These are phyloP conservation scores for barley (Hordeum vulgare) DNA, from an alignment of 176 grass and related monocot species.

Conservation along the genomic window DNA sequence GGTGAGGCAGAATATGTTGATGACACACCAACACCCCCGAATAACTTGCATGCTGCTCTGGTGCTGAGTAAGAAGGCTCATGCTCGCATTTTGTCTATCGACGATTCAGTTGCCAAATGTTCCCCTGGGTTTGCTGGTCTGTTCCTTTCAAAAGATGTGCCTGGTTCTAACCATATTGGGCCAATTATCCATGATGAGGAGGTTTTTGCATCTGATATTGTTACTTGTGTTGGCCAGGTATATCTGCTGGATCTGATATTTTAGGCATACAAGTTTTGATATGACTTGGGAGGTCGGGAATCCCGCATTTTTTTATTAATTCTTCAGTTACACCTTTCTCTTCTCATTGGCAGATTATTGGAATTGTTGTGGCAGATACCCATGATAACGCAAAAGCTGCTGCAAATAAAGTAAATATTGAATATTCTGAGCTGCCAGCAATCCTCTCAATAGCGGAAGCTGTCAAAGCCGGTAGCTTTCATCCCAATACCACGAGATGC, in stretches of 20 bases:
- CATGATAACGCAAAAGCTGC: conserved; percentile 91
- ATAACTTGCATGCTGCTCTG: conserved; percentile 83
- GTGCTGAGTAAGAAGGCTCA: conserved; percentile 89
- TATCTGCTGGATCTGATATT: conserved; percentile 29
- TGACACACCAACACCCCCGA: conserved; percentile 57
- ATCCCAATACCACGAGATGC: conserved; percentile 69
- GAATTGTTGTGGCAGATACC: conserved; percentile 93
- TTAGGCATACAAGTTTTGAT: conserved; percentile 19
- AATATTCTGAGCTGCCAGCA: conserved; percentile 77
- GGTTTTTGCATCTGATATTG: conserved; percentile 78
- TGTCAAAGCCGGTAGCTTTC: conserved; percentile 59
- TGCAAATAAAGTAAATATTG: conserved; percentile 65
- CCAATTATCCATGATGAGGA: conserved; percentile 73
- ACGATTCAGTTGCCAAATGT: conserved; percentile 74
- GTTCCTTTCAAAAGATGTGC: conserved; percentile 75
- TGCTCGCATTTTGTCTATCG: conserved; percentile 73
- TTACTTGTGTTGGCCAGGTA: conserved; percentile 99
- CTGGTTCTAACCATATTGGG: conserved; percentile 67
- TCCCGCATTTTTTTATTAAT: not conserved
- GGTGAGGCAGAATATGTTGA: conserved; percentile 91
- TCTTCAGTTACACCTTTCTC: conserved; percentile 4
- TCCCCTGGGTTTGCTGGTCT: conserved; percentile 77
- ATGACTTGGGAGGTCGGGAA: not conserved
- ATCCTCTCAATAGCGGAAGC: conserved; percentile 88
- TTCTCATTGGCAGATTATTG: conserved; percentile 64